Evolutionary conservation across 2,329 filamentous ascomycete genomes (phyloP).

Genomic region (Aspergillus fumigatiaffinis): DNA sequence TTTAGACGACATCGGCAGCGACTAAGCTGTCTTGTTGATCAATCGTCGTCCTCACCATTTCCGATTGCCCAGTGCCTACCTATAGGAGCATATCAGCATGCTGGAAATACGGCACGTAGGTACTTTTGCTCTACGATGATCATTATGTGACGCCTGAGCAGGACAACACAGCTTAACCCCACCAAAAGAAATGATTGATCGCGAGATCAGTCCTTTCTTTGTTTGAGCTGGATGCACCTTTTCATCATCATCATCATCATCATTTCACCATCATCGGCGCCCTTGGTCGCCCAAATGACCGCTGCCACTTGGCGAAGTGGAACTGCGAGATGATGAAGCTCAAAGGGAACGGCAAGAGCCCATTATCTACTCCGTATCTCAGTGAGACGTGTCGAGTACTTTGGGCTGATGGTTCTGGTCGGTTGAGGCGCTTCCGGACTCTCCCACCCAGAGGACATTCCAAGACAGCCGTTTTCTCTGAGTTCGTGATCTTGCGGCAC

Average conservation of each 20-base stretch:
- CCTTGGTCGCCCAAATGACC: background rate
- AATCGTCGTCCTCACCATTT: background rate
- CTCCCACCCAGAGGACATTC: background rate
- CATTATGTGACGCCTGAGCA: background rate
- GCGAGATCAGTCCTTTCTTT: background rate
- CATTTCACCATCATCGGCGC: background rate
- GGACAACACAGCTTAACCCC: background rate
- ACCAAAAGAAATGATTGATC: background rate
- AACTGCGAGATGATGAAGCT: background rate
- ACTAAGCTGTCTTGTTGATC: background rate
- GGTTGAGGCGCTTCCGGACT: background rate
- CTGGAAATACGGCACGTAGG: background rate
- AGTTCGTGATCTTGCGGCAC: slow-evolving; percentile 9
- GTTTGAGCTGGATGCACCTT: background rate
- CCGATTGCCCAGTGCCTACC: background rate
- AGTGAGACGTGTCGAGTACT: background rate
- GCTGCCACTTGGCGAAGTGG: background rate
- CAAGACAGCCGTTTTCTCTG: background rate
- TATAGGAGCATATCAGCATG: background rate
- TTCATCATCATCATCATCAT: background rate
- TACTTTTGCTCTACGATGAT: background rate
- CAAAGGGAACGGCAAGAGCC: background rate
- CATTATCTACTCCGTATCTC: background rate
- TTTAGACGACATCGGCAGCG: background rate
- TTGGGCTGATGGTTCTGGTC: background rate